Evolutionary conservation across 176 grass and related monocot species (phyloP).

Genomic region (Avena sativa): DNA sequence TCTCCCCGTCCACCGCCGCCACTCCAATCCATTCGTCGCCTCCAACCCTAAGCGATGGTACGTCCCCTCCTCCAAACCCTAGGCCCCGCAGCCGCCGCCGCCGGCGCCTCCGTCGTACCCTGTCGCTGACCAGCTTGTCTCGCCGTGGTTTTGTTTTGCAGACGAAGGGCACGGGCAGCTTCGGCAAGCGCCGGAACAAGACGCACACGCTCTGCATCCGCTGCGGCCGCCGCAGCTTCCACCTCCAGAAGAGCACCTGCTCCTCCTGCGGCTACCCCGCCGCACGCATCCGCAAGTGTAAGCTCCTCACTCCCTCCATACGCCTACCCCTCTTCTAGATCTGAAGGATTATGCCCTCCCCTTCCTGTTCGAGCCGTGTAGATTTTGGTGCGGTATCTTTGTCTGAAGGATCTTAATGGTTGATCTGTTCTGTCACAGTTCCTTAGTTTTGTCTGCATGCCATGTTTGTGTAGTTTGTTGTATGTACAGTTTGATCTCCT

Average conservation of each 20-base stretch:
- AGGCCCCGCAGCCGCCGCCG: too few relatives aligned
- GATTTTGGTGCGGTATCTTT: not conserved
- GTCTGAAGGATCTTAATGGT: not conserved
- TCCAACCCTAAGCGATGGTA: constrained; percentile 49
- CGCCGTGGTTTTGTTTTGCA: not conserved
- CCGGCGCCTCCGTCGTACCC: not conserved
- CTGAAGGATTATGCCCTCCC: not conserved
- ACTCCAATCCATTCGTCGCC: not conserved
- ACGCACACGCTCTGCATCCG: constrained; percentile 93
- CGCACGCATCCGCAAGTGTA: constrained; percentile 98
- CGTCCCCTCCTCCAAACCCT: not conserved
- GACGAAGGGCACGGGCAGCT: constrained; percentile 89
- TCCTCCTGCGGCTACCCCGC: constrained; percentile 83
- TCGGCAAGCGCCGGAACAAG: constrained; percentile 98
- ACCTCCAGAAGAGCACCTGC: constrained; percentile 95
- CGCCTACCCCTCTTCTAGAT: not conserved
- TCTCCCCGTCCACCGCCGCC: not conserved
- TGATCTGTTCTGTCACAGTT: not conserved
- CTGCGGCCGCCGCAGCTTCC: constrained; percentile 91
- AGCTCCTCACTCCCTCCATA: not conserved
- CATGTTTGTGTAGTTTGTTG: too few relatives aligned
- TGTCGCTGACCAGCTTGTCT: not conserved
- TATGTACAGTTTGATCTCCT: not conserved
- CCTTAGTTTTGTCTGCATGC: not conserved
- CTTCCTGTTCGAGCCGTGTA: not conserved